Base-by-base conservation (phyloP, 805 yeast genomes). In the Saccharomycopsis fodiens region DNA sequence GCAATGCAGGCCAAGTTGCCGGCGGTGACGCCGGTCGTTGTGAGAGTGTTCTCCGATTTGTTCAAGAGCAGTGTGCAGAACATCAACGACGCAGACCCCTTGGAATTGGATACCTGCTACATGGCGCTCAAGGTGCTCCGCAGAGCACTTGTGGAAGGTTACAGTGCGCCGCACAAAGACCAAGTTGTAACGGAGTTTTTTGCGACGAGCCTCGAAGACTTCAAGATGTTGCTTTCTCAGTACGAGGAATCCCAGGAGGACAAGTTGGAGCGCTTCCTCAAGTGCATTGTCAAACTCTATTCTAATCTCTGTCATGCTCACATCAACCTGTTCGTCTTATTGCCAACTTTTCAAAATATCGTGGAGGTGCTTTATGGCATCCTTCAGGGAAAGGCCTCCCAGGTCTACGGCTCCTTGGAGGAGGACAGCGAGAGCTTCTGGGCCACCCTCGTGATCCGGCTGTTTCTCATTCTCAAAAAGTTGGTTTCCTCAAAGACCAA, bases 1-100 rank as follows among this genome's bases (percentile, higher is more conserved):
- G 85, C 87, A 0, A 71, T 88, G 74, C 93, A 83, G 58, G 67
- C 76, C 41, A 79, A 83, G 50, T 74, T 85, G 0, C 85, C 86
- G 0, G 61, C 75, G 3, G 62, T 89, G 1, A 69, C 81, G 7
- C 78, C 82, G 0, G 64, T 76, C 2, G 59, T 87, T 32, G 72
- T 79, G 20, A 73, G 76, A 46, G 64, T 80, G 42, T 88, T 88
- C 59, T 54, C 70, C 17, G 58, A 66, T 16, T 75, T 75, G 46
- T 84, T 83, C 56, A 74, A 76, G 40, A 68, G 69, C 43, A 86
- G 94, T 93, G 69, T 76, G 0, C 55, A 64, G 2, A 58, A 67
- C 25, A 54, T 69, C 38, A 77, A 57, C 3, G 29, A 10, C 4
- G 13, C 34, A 13, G 22, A 23, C 32, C 22, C 23, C 22, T 25